Percentiles rank a stretch among this genome's conserved stretches.
These are phyloP conservation scores for Botryosphaeria dothidea DNA, from an alignment of 2,329 filamentous ascomycete species.

Conservation along the genomic window DNA sequence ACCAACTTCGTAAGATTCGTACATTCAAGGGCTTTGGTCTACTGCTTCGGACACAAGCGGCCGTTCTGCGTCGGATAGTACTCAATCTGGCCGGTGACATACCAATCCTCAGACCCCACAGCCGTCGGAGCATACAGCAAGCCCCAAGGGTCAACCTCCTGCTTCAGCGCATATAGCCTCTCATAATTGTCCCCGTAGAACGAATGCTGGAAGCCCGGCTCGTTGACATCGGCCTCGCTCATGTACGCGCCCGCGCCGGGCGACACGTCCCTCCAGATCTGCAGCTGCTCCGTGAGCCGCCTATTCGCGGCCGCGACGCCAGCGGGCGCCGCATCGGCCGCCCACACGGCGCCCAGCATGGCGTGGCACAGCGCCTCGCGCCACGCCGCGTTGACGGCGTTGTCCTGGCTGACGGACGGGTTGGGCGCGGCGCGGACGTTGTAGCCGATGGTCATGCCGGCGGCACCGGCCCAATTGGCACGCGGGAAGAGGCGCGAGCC, in stretches of 20 bases:
- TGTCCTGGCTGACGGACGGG: constrained; percentile 6
- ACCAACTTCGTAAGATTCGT: too few species aligned
- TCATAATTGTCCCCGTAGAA: constrained; percentile 31
- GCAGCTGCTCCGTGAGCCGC: background rate
- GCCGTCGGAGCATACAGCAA: constrained; percentile 27
- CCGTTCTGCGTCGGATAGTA: constrained; percentile 19
- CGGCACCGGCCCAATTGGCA: constrained; percentile 39
- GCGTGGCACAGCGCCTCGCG: constrained; percentile 21
- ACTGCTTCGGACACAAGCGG: constrained; percentile 21
- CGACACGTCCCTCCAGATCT: background rate
- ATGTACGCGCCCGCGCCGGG: constrained; percentile 28
- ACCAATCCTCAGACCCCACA: constrained; percentile 30
- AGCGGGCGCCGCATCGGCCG: constrained; percentile 27
- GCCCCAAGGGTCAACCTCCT: constrained; percentile 25
- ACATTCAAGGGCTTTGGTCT: too few species aligned
- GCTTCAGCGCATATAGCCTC: constrained; percentile 26
- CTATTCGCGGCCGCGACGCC: background rate
- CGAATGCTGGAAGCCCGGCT: constrained; percentile 27
- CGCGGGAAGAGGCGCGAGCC: constrained; percentile 51
- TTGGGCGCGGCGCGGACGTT: background rate
- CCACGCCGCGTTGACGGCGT: constrained; percentile 30
- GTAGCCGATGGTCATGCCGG: constrained; percentile 16
- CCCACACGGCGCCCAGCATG: constrained; percentile 30
- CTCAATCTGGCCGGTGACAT: constrained; percentile 23
- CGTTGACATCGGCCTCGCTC: constrained; percentile 31